Conservation (phyloP, 2,329 filamentous ascomycete species). For the Botrytis sinoallii region DNA sequence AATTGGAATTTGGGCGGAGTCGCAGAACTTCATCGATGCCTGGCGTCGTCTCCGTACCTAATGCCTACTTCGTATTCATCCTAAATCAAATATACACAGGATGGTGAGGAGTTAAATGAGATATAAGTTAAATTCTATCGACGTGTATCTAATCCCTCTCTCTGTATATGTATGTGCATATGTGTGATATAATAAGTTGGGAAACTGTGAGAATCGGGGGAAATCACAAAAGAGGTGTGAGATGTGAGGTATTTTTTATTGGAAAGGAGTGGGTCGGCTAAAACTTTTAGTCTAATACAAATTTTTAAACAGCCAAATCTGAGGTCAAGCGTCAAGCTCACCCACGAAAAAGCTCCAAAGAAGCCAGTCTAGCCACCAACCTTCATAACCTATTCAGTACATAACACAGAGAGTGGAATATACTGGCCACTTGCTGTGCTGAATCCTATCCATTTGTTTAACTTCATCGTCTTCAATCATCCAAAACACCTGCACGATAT, state of each 20-base stretch:
- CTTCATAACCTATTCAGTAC: background rate
- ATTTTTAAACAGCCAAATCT: conserved; percentile 1
- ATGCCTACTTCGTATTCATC: background rate
- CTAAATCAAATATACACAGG: background rate
- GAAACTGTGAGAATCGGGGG: background rate
- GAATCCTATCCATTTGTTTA: background rate
- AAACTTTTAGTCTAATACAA: background rate
- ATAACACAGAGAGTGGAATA: background rate
- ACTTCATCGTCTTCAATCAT: background rate
- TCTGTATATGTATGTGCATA: background rate
- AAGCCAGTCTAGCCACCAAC: background rate
- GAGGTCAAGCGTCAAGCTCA: background rate
- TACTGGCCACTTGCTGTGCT: background rate
- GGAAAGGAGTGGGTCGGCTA: background rate
- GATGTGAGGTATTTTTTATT: conserved; percentile 7
- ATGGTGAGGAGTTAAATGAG: background rate
- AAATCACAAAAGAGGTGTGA: background rate
- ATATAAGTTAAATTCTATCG: background rate
- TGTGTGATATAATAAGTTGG: background rate
- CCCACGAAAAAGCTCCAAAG: background rate
- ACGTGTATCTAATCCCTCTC: background rate
- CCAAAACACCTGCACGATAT: background rate
- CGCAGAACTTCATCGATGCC: background rate
- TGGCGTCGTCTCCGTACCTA: background rate
- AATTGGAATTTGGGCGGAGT: background rate